phyloP scores from a whole-genome alignment of 805 yeast genomes.

The Groenewaldozyma tartarivorans region DNA sequence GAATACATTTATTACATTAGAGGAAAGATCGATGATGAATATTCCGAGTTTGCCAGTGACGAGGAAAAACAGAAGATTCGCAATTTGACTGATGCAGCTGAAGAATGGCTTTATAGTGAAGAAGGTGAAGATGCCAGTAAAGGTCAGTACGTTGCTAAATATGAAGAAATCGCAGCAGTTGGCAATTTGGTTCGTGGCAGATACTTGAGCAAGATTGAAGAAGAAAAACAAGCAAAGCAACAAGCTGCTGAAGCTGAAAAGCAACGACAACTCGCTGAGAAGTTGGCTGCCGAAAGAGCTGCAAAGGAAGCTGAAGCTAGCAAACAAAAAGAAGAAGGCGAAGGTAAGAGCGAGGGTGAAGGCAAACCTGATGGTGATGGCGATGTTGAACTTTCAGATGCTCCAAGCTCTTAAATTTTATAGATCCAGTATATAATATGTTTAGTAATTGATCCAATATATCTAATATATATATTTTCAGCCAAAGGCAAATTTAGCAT shows the following conservation, averaged over 20 bases:
- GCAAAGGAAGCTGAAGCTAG: conserved; percentile 34
- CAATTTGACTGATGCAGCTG: conserved; percentile 70
- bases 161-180: conserved; percentile 89
- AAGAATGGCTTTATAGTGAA: conserved; percentile 97
- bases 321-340: conserved; percentile 21
- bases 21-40: conserved; percentile 90
- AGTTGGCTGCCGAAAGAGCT: conserved; percentile 69
- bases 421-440: no score
- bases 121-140: conserved; percentile 95
- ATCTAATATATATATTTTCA: no score
- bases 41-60: conserved; percentile 78
- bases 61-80: conserved; percentile 77
- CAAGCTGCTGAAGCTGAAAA: conserved; percentile 82
- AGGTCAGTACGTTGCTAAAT: conserved; percentile 95
- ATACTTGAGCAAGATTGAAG: conserved; percentile 89
- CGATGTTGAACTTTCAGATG: conserved; percentile 11
- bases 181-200: conserved; percentile 96
- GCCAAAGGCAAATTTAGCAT: no score
- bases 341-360: conserved; percentile 17
- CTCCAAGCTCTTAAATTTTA: background rate
- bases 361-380: conserved; percentile 21
- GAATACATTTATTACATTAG: conserved; percentile 97
- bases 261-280: conserved; percentile 74
- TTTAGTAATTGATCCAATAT: no score
- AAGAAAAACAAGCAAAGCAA: conserved; percentile 80